Evolutionary conservation across 169 alveolate genomes (phyloP).

Genomic region (Plasmodium cynomolgi): DNA sequence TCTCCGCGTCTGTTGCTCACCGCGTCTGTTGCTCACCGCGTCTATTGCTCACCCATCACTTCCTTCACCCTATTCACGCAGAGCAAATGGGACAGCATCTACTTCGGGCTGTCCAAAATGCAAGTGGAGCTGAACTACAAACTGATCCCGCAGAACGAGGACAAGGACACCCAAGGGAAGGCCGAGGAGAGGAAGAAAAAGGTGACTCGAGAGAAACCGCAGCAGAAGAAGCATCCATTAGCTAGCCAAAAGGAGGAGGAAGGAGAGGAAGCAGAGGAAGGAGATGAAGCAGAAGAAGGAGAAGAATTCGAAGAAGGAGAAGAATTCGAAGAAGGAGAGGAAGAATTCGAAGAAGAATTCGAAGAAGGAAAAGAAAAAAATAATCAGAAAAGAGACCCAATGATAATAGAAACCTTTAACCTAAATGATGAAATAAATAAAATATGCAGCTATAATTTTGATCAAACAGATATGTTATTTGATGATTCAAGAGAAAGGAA

Average conservation of each 20-base stretch:
- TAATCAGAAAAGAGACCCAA: neutral
- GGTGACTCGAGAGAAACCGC: neutral
- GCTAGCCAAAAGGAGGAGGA: neutral
- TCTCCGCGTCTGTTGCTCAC: too few species aligned
- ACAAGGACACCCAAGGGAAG: neutral
- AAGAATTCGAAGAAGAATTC: neutral
- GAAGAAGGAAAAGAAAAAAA: neutral
- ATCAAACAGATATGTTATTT: neutral
- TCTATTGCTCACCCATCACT: too few species aligned
- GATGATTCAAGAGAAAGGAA: neutral
- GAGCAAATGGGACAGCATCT: constrained; percentile 73
- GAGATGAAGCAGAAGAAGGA: neutral
- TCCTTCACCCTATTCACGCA: too few species aligned
- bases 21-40: too few species aligned
- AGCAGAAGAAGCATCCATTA: neutral
- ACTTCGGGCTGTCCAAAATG: constrained; percentile 53
- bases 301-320: neutral
- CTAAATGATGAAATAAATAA: constrained; percentile 18
- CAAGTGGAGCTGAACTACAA: constrained; percentile 59
- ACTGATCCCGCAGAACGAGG: neutral
- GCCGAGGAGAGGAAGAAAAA: neutral
- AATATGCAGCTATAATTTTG: constrained; percentile 31
- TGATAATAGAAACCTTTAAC: neutral
- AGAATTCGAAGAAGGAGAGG: neutral
- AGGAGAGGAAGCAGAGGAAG: neutral